Conservation (phyloP, 805 yeast genomes). For the Ogataea pignaliae region DNA sequence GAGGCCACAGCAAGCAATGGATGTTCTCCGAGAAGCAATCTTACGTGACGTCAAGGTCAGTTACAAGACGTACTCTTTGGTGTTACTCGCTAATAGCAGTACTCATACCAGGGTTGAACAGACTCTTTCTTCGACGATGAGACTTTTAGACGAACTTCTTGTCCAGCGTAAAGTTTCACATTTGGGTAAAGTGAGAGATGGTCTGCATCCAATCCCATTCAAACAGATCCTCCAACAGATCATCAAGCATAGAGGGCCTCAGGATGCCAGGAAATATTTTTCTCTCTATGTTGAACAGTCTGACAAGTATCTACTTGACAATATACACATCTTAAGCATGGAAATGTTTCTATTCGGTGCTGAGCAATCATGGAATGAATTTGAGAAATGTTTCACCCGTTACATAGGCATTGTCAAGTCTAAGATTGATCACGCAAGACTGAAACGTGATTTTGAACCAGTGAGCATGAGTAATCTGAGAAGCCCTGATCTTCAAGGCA, state of each 20-base stretch:
- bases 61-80: constrained; percentile 25
- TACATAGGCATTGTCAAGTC: constrained; percentile 15
- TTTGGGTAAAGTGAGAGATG: constrained; percentile 20
- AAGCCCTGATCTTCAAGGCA: not conserved
- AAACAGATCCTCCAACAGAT: constrained; percentile 18
- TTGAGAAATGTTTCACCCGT: constrained; percentile 25
- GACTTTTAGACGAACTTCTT: constrained; percentile 22
- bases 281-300: constrained; percentile 25
- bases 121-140: constrained; percentile 15
- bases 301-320: constrained; percentile 20
- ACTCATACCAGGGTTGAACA: constrained; percentile 10
- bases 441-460: not conserved
- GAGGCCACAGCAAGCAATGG: constrained; percentile 15
- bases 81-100: constrained; percentile 21
- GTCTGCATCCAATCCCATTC: constrained; percentile 23
- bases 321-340: constrained; percentile 23
- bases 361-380: constrained; percentile 30
- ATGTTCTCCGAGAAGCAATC: constrained; percentile 16
- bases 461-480: not conserved
- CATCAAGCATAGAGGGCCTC: constrained; percentile 14
- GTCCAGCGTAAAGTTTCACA: constrained; percentile 14
- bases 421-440: constrained; percentile 14
- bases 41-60: constrained; percentile 11
- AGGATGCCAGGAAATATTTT: constrained; percentile 24
- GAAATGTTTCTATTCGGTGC: constrained; percentile 28